Base-by-base conservation (phyloP, 805 yeast species). In the Candida nitratophila region DNA sequence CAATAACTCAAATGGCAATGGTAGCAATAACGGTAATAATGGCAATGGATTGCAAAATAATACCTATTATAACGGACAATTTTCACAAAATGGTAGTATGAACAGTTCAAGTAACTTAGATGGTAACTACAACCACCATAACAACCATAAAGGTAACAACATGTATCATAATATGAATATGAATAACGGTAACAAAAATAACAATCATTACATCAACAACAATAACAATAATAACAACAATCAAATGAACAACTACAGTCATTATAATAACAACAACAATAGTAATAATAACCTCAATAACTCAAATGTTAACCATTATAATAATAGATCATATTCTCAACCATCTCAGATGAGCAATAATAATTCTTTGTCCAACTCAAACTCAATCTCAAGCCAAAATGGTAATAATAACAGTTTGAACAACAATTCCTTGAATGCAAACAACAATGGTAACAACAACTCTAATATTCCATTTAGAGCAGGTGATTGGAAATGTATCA, bases 401-500 rank as follows among this genome's bases (percentile, higher is more conserved):
- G 40, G 49, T 36, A 44, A 41, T 15, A 44, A 40, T 32, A 47
- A 49, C n/a, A 44, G 46, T 40, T 48, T 46, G 45, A 49, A 41
- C 40, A 45, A 41, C 39, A 47, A 44, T 43, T 47, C 43, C 45
- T n/a, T n/a, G n/a, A n/a, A n/a, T n/a, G n/a, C n/a, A n/a, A 51
- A 46, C 36, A 46, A 48, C 43, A 52, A 48, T 45, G 49, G 49
- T 41, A 50, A 46, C 43, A 52, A 43, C 29, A 49, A 50, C 34
- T 49, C 66, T 4, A 69, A 78, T 54, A 95, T 90, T n/a, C 96
- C 96, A 27, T 90, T 90, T 65, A 76, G 97, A 54, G 96, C 96
- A 3, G 96, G 96, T 42, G 97, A 89, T 65, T 90, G 96, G 96
- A 89, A 88, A 63, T 90, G 96, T 68, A 70, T 77, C 24, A 79